These are phyloP conservation scores for Blastocystis sp. DNA, from an alignment of 352 stramenopile genomes.

Conservation along the genomic window DNA sequence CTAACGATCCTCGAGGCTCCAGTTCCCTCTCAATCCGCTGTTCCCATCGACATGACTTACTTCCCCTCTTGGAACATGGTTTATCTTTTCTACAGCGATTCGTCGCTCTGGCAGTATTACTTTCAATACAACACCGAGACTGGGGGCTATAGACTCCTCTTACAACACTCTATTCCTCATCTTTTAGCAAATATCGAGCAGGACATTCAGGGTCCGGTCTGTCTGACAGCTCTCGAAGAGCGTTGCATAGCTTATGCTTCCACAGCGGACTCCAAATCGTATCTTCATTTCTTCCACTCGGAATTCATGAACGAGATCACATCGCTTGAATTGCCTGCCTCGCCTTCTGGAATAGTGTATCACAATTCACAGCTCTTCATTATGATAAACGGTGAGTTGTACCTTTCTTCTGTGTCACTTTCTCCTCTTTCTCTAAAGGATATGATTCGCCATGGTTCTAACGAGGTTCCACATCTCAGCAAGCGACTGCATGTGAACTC, in stretches of 20 bases:
- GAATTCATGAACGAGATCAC: not conserved
- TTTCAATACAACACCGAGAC: not conserved
- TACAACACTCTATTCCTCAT: not conserved
- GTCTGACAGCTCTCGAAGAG: not conserved
- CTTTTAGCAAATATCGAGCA: not conserved
- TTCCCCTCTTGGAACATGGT: not conserved
- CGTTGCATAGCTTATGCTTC: not conserved
- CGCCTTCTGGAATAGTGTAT: not conserved
- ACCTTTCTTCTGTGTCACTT: not conserved
- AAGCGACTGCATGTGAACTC: not conserved
- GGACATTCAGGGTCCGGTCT: not conserved
- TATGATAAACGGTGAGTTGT: not conserved
- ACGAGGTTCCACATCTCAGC: not conserved
- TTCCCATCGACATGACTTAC: not conserved
- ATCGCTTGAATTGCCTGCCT: not conserved
- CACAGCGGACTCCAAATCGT: not conserved
- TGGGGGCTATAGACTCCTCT: not conserved
- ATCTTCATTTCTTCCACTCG: not conserved
- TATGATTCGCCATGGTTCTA: not conserved
- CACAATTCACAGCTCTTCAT: not conserved
- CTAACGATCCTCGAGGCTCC: not conserved
- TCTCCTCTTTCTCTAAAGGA: not conserved
- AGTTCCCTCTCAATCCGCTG: not conserved
- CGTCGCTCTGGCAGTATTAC: not conserved
- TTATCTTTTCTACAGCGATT: not conserved